These are phyloP conservation scores for Cucumis cinereus DNA, from an alignment of 306 rosid species.

Conservation along the genomic window DNA sequence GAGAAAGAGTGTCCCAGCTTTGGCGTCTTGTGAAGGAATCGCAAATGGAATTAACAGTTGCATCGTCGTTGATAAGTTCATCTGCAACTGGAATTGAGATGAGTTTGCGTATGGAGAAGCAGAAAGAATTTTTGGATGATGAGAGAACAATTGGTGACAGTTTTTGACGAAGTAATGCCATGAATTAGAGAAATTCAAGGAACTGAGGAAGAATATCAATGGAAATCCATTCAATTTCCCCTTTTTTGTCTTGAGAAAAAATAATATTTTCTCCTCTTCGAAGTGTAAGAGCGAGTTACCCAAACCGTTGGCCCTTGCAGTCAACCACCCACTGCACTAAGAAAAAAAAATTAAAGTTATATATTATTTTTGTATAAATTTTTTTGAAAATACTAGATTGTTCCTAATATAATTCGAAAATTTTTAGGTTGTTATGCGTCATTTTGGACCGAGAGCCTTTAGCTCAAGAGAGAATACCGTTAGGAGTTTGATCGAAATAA, in stretches of 20 bases:
- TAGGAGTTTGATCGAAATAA: no score
- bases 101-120: background rate
- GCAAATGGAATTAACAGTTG: conserved; percentile 18
- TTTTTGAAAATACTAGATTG: no score
- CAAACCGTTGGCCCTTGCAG: no score
- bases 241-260: background rate
- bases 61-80: background rate
- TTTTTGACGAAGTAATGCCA: background rate
- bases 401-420: no score
- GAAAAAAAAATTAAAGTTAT: no score
- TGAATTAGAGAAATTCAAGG: background rate
- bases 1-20: conserved; percentile 42
- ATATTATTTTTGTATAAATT: no score
- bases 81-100: background rate
- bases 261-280: background rate
- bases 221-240: background rate
- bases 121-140: background rate
- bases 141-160: background rate
- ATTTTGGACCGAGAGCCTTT: no score
- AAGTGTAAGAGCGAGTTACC: background rate
- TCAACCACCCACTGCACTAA: no score
- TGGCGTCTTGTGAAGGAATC: conserved; percentile 34
- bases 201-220: background rate
- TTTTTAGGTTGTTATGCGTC: no score
- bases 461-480: no score